These are phyloP conservation scores for Dipodascus albidus DNA, from an alignment of 805 yeast genomes.

Conservation along the genomic window DNA sequence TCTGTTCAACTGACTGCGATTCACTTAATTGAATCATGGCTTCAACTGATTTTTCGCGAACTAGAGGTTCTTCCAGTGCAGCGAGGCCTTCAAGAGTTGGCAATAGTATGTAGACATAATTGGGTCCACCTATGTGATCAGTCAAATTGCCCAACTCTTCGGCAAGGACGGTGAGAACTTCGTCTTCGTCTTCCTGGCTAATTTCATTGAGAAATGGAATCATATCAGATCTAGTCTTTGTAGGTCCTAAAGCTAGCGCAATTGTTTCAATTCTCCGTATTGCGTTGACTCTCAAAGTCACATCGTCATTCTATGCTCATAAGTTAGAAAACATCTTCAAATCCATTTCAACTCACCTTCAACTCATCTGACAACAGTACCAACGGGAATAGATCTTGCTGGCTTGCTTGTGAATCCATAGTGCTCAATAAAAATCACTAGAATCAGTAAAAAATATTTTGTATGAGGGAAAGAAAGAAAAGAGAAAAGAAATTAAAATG, in stretches of 20 bases:
- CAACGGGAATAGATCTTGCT: slow-evolving; percentile 72
- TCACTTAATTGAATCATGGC: slow-evolving; percentile 64
- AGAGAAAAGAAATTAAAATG: neutral
- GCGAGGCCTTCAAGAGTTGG: slow-evolving; percentile 72
- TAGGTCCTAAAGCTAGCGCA: slow-evolving; percentile 90
- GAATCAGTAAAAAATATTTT: too few relatives aligned
- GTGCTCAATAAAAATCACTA: neutral
- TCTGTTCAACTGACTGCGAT: slow-evolving; percentile 35
- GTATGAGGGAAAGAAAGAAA: neutral
- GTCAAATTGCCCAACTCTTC: slow-evolving; percentile 81
- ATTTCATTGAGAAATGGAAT: slow-evolving; percentile 75
- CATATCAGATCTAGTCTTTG: slow-evolving; percentile 78
- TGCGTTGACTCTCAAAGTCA: slow-evolving; percentile 84
- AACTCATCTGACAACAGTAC: slow-evolving; percentile 95
- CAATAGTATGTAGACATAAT: slow-evolving; percentile 44
- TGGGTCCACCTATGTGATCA: slow-evolving; percentile 78
- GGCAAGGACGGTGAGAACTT: slow-evolving; percentile 87
- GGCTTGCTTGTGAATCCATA: slow-evolving; percentile 5
- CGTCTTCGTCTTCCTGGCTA: slow-evolving; percentile 85
- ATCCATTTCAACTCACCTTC: slow-evolving; percentile 33
- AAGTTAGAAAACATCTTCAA: neutral
- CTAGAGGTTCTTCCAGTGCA: slow-evolving; percentile 91
- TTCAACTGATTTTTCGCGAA: slow-evolving; percentile 86
- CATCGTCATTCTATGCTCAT: slow-evolving; percentile 82
- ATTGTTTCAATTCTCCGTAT: slow-evolving; percentile 91